A percentile compares a stretch with the other conserved stretches of the same genome.
Conservation (phyloP, 306 rosid species). For the Malus sylvestris region DNA sequence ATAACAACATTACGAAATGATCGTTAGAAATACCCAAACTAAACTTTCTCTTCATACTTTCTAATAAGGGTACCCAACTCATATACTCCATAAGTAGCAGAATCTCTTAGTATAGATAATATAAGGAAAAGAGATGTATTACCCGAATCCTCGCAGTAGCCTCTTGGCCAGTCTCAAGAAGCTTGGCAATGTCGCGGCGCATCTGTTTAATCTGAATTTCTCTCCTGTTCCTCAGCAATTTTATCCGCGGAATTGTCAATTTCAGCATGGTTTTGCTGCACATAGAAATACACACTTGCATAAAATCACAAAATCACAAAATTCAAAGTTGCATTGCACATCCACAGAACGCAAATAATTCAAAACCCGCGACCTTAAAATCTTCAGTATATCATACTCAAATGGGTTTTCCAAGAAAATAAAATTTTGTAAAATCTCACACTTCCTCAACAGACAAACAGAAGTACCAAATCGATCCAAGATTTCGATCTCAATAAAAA, state of each 20-base stretch:
- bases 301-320: neutral
- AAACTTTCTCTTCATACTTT: neutral
- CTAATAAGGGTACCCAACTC: neutral
- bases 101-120: neutral
- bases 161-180: conserved; percentile 97
- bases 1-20: neutral
- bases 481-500: neutral
- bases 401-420: neutral
- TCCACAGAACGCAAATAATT: neutral
- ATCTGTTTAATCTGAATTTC: conserved; percentile 82
- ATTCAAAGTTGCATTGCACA: neutral
- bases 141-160: conserved; percentile 98
- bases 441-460: conserved; percentile 1
- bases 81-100: neutral
- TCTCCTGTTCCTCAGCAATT: conserved; percentile 82
- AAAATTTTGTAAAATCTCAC: neutral
- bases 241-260: conserved; percentile 86
- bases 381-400: neutral
- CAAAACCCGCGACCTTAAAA: neutral
- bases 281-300: neutral
- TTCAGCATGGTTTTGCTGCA: conserved; percentile 88
- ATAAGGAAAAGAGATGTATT: neutral
- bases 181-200: conserved; percentile 95
- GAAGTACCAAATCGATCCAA: neutral
- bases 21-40: neutral